A percentile compares a stretch with the other conserved stretches of the same genome.
These are phyloP conservation scores for Pisolithus sp. DNA, from an alignment of 768 basidiomycete species.

Conservation along the genomic window DNA sequence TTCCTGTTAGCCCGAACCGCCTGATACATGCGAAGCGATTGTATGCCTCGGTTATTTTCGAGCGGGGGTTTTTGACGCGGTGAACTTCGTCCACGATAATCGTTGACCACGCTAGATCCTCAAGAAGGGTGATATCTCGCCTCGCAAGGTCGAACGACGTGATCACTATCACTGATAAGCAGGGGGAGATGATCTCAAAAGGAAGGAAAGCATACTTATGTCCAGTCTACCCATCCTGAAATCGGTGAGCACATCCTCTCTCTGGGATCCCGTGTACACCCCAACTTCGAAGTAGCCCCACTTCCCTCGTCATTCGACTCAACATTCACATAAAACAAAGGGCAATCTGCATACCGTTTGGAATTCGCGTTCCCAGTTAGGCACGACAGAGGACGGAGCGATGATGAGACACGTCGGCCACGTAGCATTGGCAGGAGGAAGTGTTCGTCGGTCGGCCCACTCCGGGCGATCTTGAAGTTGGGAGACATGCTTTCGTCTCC, in stretches of 20 bases:
- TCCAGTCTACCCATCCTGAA: conserved; percentile 83
- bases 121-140: conserved; percentile 60
- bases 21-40: conserved; percentile 58
- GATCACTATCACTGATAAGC: conserved; percentile 47
- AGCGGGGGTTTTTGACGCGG: conserved; percentile 71
- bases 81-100: conserved; percentile 89
- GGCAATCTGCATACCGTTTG: conserved; percentile 47
- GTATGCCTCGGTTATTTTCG: conserved; percentile 62
- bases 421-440: conserved; percentile 62
- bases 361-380: conserved; percentile 89
- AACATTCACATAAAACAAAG: neutral
- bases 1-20: conserved; percentile 85
- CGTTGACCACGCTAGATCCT: conserved; percentile 63
- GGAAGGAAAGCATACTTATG: conserved; percentile 49
- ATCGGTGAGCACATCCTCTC: conserved; percentile 52
- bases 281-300: conserved; percentile 95
- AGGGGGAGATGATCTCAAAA: neutral
- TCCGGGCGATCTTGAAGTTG: conserved; percentile 50
- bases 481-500: conserved; percentile 64
- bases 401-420: conserved; percentile 89
- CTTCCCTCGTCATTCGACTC: conserved; percentile 30
- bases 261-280: conserved; percentile 53
- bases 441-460: conserved; percentile 45
- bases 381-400: conserved; percentile 76
- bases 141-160: conserved; percentile 74